Conservation (phyloP, 23 red algal species). For the Gracilaria gracilis region DNA sequence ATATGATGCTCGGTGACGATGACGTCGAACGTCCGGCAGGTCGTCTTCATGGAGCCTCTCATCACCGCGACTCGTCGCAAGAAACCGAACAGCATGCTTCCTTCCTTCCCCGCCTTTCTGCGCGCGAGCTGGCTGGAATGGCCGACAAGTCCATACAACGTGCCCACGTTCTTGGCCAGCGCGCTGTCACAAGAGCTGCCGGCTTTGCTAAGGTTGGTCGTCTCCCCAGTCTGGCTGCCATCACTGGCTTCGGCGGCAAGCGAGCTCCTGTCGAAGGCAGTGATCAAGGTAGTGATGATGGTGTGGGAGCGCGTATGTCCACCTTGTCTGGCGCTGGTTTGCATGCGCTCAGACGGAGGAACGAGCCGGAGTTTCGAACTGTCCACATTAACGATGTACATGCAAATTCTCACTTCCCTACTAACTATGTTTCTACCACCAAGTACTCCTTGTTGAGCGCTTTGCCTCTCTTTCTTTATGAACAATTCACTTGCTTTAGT, state of each 20-base stretch:
- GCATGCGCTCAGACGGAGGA: slow-evolving; percentile 2
- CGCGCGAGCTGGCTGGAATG: slow-evolving; percentile 45
- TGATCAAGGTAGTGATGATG: slow-evolving; percentile 1
- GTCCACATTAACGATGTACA: slow-evolving; percentile 59
- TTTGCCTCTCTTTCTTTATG: slow-evolving; percentile 72
- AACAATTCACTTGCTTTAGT: slow-evolving; percentile 79
- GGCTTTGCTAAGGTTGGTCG: slow-evolving; percentile 31
- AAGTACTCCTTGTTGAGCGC: slow-evolving; percentile 79
- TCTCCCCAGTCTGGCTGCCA: slow-evolving; percentile 37
- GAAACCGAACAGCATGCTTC: not conserved
- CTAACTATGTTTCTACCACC: slow-evolving; percentile 93
- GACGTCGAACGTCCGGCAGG: slow-evolving; percentile 46
- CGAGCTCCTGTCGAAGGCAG: slow-evolving; percentile 38
- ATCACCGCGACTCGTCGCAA: not conserved
- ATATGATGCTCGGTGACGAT: slow-evolving; percentile 48
- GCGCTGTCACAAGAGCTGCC: slow-evolving; percentile 35
- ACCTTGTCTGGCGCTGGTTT: slow-evolving; percentile 6
- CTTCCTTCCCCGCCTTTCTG: slow-evolving; percentile 30
- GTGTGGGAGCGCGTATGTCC: slow-evolving; percentile 5
- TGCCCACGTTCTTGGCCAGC: slow-evolving; percentile 24
- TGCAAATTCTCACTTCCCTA: slow-evolving; percentile 62
- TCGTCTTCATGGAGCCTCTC: slow-evolving; percentile 6
- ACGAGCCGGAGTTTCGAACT: slow-evolving; percentile 36
- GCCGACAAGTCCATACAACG: slow-evolving; percentile 49
- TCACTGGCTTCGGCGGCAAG: slow-evolving; percentile 54